phyloP scores from a whole-genome alignment of 768 basidiomycete genomes.

The Lactarius trivialis region DNA sequence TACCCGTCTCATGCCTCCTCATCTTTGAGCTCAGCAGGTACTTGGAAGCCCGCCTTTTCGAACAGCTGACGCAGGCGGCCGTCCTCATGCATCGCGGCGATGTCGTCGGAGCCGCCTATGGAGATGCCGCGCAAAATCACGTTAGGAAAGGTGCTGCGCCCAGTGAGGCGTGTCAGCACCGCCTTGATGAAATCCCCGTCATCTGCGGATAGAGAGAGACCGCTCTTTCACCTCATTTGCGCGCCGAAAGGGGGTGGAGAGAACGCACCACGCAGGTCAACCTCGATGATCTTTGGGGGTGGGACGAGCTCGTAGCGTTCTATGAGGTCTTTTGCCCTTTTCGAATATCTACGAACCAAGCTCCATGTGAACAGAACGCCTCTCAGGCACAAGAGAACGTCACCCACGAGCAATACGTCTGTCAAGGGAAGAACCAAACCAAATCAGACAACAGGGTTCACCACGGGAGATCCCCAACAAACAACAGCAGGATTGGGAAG shows the following conservation, averaged over 20 bases:
- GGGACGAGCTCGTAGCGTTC: conserved; percentile 54
- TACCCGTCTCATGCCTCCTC: neutral
- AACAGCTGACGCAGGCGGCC: conserved; percentile 41
- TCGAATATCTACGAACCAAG: conserved; percentile 43
- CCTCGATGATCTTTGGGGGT: conserved; percentile 63
- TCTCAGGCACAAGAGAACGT: conserved; percentile 2
- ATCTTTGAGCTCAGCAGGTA: conserved; percentile 5
- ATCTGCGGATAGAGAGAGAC: conserved; percentile 33
- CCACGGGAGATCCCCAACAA: neutral
- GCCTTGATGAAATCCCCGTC: conserved; percentile 59
- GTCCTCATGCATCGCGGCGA: conserved; percentile 46
- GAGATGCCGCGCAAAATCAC: conserved; percentile 56
- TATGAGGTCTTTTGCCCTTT: conserved; percentile 56
- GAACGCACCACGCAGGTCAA: conserved; percentile 58
- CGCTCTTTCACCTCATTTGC: neutral
- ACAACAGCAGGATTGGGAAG: neutral
- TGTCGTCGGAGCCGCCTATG: conserved; percentile 60
- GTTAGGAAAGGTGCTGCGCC: conserved; percentile 70
- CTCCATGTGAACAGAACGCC: neutral
- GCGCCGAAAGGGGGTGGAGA: neutral
- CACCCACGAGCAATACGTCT: conserved; percentile 74
- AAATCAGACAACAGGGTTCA: neutral
- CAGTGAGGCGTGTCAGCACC: conserved; percentile 59
- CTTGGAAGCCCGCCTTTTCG: conserved; percentile 39
- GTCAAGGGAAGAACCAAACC: neutral